Conservation (phyloP, 2,329 filamentous ascomycete genomes). For the Drechslerella stenobrocha region DNA sequence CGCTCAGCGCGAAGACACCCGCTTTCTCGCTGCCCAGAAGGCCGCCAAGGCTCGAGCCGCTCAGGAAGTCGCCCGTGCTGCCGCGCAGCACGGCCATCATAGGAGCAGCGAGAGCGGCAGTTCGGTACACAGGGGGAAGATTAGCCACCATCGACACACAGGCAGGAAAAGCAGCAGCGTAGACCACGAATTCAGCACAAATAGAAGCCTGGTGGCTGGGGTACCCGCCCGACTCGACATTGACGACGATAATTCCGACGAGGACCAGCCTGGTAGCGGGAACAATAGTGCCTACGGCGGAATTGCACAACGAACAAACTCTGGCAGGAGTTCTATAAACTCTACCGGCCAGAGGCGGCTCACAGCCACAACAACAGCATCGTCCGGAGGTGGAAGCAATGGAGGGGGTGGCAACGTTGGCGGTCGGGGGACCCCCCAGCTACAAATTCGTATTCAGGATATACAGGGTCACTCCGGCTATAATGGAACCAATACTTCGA, state of each 20-base stretch:
- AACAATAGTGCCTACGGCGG: conserved; percentile 38
- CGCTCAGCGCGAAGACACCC: conserved; percentile 86
- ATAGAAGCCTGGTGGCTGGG: conserved; percentile 47
- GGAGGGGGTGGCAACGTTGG: conserved; percentile 2
- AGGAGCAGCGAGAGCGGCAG: conserved; percentile 45
- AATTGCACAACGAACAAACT: conserved; percentile 36
- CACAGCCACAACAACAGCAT: conserved; percentile 30
- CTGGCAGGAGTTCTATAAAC: conserved; percentile 45
- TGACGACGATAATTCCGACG: conserved; percentile 43
- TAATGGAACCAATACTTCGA: conserved; percentile 38
- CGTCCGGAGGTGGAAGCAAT: conserved; percentile 7
- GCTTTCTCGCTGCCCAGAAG: conserved; percentile 77
- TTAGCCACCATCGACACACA: conserved; percentile 35
- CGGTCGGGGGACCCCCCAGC: conserved; percentile 24
- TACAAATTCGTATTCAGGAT: conserved; percentile 38
- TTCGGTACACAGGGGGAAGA: conserved; percentile 48
- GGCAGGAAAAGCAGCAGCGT: conserved; percentile 44
- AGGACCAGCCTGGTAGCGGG: conserved; percentile 42
- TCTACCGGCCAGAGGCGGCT: conserved; percentile 33
- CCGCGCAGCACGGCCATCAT: conserved; percentile 25
- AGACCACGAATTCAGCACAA: conserved; percentile 51
- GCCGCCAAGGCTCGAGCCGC: conserved; percentile 84
- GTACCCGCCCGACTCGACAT: conserved; percentile 37
- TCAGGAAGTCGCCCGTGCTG: conserved; percentile 66
- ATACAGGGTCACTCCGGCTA: conserved; percentile 34